These are phyloP conservation scores for Hirsutella minnesotensis DNA, from an alignment of 2,329 filamentous ascomycete genomes.

Conservation along the genomic window DNA sequence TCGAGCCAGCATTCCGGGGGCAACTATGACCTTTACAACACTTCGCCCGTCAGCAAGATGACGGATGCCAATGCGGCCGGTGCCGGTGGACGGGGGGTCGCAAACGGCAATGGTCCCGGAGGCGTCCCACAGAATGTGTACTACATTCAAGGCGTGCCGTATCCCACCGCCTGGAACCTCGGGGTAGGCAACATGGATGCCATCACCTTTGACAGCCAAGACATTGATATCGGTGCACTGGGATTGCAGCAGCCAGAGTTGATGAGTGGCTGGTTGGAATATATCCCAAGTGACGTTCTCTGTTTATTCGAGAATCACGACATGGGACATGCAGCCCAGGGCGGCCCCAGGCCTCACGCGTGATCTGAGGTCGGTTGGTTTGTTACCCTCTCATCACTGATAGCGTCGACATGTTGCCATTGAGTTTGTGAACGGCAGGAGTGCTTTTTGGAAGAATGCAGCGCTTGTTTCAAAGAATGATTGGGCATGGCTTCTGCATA, in stretches of 20 bases:
- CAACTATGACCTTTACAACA: conserved; percentile 28
- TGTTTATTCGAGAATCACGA: conserved; percentile 36
- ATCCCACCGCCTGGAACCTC: conserved; percentile 18
- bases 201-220: conserved; percentile 66
- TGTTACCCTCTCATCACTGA: too few relatives aligned
- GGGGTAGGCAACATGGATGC: conserved; percentile 26
- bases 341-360: background rate
- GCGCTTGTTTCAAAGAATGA: too few relatives aligned
- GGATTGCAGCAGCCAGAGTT: conserved; percentile 48
- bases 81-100: background rate
- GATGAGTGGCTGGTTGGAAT: conserved; percentile 62
- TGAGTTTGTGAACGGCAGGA: too few relatives aligned
- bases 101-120: background rate
- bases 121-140: conserved; percentile 11
- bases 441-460: too few relatives aligned
- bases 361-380: background rate
- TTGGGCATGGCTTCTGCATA: too few relatives aligned
- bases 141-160: conserved; percentile 16
- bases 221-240: conserved; percentile 61
- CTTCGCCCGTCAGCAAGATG: conserved; percentile 30
- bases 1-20: conserved; percentile 27
- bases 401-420: too few relatives aligned
- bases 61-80: conserved; percentile 15
- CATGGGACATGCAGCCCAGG: conserved; percentile 12
- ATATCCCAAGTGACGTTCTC: conserved; percentile 55